phyloP scores from a whole-genome alignment of 169 alveolate genomes.

The Plasmodium adleri region DNA sequence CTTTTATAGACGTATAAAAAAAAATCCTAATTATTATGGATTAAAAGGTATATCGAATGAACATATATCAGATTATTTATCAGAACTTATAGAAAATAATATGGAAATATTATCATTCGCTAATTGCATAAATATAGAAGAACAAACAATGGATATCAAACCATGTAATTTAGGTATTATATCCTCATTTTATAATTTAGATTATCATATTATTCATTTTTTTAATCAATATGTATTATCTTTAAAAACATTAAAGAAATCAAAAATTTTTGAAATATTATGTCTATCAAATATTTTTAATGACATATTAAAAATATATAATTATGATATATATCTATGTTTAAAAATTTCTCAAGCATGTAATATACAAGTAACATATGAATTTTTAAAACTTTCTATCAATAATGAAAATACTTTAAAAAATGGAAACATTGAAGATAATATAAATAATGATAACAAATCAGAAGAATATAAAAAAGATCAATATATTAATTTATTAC shows the following conservation, averaged over 20 bases:
- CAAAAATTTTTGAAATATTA: constrained; percentile 37
- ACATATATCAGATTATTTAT: constrained; percentile 95
- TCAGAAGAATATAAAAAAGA: constrained; percentile 28
- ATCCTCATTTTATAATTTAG: constrained; percentile 45
- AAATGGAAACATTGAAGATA: constrained; percentile 78
- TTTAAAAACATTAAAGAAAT: constrained; percentile 32
- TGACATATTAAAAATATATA: constrained; percentile 78
- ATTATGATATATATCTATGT: constrained; percentile 32
- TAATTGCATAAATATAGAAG: constrained; percentile 93
- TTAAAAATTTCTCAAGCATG: constrained; percentile 52
- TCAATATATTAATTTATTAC: constrained; percentile 13
- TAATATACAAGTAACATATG: constrained; percentile 31
- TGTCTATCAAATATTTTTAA: constrained; percentile 72
- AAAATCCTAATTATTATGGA: constrained; percentile 99
- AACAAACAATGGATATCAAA: constrained; percentile 87
- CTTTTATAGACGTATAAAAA: constrained; percentile 97
- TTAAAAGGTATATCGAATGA: constrained; percentile 94
- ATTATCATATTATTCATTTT: constrained; percentile 61
- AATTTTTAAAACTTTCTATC: constrained; percentile 36
- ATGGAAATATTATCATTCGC: constrained; percentile 94
- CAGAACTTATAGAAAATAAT: constrained; percentile 96
- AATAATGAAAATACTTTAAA: constrained; percentile 50
- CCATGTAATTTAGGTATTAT: constrained; percentile 90
- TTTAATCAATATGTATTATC: constrained; percentile 58
- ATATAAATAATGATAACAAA: neutral